phyloP scores from a whole-genome alignment of 2,329 filamentous ascomycete genomes.

The Thielaviopsis punctulata region DNA sequence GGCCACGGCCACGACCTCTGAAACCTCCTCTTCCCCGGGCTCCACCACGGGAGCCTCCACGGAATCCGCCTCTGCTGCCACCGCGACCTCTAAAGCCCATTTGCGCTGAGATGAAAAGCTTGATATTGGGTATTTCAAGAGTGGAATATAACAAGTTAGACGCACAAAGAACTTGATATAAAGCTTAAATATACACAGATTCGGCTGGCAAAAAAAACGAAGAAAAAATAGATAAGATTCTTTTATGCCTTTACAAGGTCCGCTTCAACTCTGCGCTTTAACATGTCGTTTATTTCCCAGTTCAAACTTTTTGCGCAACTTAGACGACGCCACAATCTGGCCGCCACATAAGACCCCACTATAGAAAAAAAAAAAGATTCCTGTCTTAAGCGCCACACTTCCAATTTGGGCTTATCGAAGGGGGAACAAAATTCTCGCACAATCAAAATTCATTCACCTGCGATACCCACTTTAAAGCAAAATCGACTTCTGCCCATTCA shows the following conservation, averaged over 20 bases:
- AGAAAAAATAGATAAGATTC: neutral
- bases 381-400: neutral
- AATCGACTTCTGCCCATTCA: slow-evolving; percentile 11
- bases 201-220: neutral
- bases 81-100: slow-evolving; percentile 13
- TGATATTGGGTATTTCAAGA: neutral
- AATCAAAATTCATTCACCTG: slow-evolving; percentile 9
- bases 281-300: neutral
- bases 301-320: neutral
- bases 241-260: no score
- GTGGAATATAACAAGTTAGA: neutral
- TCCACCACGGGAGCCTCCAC: neutral
- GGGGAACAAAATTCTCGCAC: slow-evolving; percentile 5
- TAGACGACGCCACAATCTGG: neutral
- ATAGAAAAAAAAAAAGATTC: neutral
- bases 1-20: slow-evolving; percentile 19
- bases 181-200: neutral
- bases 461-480: slow-evolving; percentile 10
- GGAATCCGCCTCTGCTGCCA: slow-evolving; percentile 16
- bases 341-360: no score
- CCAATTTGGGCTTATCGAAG: slow-evolving; percentile 7
- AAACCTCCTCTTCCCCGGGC: slow-evolving; percentile 14
- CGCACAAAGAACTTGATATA: neutral
- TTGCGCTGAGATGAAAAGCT: neutral
- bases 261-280: neutral